phyloP scores from a whole-genome alignment of 495 filamentous ascomycete species.

The Aspergillus indologenus region DNA sequence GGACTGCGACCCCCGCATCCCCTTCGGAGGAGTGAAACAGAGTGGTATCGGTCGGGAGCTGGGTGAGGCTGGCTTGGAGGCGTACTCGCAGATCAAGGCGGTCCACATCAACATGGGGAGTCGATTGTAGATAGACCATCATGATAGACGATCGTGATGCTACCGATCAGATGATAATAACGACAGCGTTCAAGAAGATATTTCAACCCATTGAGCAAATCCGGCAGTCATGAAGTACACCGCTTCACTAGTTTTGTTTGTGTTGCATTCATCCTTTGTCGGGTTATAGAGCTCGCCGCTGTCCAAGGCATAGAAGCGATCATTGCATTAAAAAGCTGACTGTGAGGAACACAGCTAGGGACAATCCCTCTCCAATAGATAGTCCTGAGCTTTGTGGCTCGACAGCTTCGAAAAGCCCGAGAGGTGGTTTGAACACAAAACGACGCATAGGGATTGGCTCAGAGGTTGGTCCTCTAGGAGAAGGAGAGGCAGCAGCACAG shows the following conservation, averaged over 20 bases:
- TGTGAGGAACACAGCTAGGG: neutral
- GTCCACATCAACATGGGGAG: slow-evolving; percentile 74
- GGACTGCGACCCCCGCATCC: slow-evolving; percentile 67
- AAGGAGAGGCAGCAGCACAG: neutral
- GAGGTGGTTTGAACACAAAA: neutral
- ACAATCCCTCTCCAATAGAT: neutral
- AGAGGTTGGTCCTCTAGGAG: neutral
- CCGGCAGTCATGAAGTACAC: neutral
- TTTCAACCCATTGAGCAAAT: neutral
- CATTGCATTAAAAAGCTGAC: neutral
- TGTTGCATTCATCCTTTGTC: too few relatives aligned
- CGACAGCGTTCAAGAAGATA: neutral
- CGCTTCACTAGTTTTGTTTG: too few relatives aligned
- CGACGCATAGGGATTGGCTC: neutral
- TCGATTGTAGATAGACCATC: slow-evolving; percentile 18
- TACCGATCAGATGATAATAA: neutral
- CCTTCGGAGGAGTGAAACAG: slow-evolving; percentile 93
- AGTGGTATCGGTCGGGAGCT: slow-evolving; percentile 87
- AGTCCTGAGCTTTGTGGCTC: neutral
- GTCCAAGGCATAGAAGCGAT: neutral
- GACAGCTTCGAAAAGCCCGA: neutral
- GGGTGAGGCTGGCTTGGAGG: slow-evolving; percentile 76
- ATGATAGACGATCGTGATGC: neutral
- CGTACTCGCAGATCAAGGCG: slow-evolving; percentile 74
- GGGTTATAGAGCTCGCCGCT: neutral